phyloP scores from a whole-genome alignment of 345 rosid genomes.

The Salix viminalis region DNA sequence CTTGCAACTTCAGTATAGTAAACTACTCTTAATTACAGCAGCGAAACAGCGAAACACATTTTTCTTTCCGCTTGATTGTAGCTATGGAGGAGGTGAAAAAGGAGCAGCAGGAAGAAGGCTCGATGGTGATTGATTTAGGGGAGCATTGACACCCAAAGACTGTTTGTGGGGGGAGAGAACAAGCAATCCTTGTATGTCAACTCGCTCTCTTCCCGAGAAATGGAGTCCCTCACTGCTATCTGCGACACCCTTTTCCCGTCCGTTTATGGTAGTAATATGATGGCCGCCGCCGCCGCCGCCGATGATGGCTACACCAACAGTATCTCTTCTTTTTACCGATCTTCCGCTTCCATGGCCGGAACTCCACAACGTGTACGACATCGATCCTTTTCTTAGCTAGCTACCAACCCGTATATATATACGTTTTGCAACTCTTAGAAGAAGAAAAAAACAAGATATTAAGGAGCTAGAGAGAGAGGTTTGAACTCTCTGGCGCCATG shows the following conservation, averaged over 20 bases:
- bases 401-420: not conserved
- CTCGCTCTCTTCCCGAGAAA: constrained; percentile 47
- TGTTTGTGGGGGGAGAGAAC: constrained; percentile 14
- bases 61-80: no score
- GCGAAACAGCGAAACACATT: no score
- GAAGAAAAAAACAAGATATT: no score
- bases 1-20: no score
- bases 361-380: constrained; percentile 60
- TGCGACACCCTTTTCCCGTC: constrained; percentile 71
- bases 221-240: constrained; percentile 65
- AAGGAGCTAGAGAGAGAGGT: no score
- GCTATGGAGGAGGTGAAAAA: not conserved
- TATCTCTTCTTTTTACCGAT: constrained; percentile 34
- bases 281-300: not conserved
- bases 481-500: no score
- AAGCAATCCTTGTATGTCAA: constrained; percentile 27
- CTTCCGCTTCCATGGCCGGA: constrained; percentile 69
- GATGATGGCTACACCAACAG: not conserved
- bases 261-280: constrained; percentile 8
- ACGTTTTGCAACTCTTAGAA: not conserved
- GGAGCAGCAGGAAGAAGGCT: not conserved
- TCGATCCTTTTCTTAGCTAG: not conserved
- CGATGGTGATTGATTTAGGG: not conserved
- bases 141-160: no score
- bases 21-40: no score